These are phyloP conservation scores for Trichosporon coremiiforme DNA, from an alignment of 1,284 basidiomycete species.

Conservation along the genomic window DNA sequence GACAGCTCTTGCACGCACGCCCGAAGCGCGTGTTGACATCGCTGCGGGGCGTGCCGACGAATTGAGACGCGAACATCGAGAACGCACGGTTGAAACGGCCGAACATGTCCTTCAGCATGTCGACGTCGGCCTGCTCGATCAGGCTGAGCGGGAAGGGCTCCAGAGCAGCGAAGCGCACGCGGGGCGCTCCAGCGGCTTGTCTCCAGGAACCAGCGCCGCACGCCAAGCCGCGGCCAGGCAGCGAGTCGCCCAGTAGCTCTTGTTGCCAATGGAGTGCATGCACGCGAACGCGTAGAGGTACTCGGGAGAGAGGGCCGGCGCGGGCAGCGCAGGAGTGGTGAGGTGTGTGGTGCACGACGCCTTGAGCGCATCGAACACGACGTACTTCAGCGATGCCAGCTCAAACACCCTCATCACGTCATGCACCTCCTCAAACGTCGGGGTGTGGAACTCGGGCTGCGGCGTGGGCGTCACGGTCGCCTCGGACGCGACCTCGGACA, in stretches of 20 bases:
- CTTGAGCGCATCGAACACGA: slow-evolving; percentile 5
- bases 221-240: not conserved
- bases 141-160: not conserved
- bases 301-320: not conserved
- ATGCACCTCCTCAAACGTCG: not conserved
- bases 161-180: not conserved
- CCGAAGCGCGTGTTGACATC: not conserved
- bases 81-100: not conserved
- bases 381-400: not conserved
- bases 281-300: slow-evolving; percentile 6
- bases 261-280: not conserved
- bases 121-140: not conserved
- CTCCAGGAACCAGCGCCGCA: not conserved
- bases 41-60: not conserved
- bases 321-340: not conserved
- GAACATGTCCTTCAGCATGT: not conserved
- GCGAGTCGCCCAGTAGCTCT: slow-evolving; percentile 10
- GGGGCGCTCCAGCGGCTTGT: not conserved
- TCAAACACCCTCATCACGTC: not conserved
- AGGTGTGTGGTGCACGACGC: not conserved
- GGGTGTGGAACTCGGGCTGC: not conserved
- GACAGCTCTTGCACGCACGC: not conserved
- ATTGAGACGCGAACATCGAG: not conserved
- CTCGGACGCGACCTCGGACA: not conserved
- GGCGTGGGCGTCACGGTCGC: not conserved